Evolutionary conservation across 805 yeast species (phyloP), one percentile per base, ranked within the genome.

Genomic region (Spathaspora boniae): DNA sequence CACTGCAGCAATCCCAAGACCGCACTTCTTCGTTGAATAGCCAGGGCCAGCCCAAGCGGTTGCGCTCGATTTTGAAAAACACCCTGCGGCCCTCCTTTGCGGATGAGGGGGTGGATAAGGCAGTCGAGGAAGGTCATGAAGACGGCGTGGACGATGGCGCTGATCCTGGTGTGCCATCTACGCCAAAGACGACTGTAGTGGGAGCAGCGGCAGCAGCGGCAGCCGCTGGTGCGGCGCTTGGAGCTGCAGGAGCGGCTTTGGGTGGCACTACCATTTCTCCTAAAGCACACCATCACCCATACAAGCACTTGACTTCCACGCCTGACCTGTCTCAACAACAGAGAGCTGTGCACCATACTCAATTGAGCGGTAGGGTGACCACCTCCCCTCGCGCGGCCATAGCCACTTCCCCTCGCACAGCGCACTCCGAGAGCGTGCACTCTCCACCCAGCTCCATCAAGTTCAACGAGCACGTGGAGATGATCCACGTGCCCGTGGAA

Each of bases 51-150:
- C 37, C 24, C 12, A 52, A 50, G 33, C 60, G 65, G 5, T 49
- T 65, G 36, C 53, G 61, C 38, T 60, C 68, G 3, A 65, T 65
- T 22, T 50, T 65, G 43, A 65, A 65, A 36, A 48, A 56, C 30
- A 47, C 44, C 8, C 40, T 23, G 12, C 32, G 32, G 33, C 47
- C 44, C 6, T 16, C 31, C 12, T 29, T 28, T 17, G 37, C 37
- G 26, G 37, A 31, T 4, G 46, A 42, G 20, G 37, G 24, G 4
- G 16, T 9, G 6, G 17, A 25, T 16, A n/a, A n/a, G n/a, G n/a
- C n/a, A n/a, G n/a, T n/a, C n/a, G n/a, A n/a, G n/a, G n/a, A n/a
- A n/a, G n/a, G n/a, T n/a, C n/a, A n/a, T n/a, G n/a, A n/a, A n/a
- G n/a, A n/a, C n/a, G n/a, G n/a, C n/a, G n/a, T n/a, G n/a, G n/a